A percentile compares a stretch with the other conserved stretches of the same genome.
phyloP scores from a whole-genome alignment of 139 green algal genomes.

The Deuterostichococcus epilithicus region DNA sequence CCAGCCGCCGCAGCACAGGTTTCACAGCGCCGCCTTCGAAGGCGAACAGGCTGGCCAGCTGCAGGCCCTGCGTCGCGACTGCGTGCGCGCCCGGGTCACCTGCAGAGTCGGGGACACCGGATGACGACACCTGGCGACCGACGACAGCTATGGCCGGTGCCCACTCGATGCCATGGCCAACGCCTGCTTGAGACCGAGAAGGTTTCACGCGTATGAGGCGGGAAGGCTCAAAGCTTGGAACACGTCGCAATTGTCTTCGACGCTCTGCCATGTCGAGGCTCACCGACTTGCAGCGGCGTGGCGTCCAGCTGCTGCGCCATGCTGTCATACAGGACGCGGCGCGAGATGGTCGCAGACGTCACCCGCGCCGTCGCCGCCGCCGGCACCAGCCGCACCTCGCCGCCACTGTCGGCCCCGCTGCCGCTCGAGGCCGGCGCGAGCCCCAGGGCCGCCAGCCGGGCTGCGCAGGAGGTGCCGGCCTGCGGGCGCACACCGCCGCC shows the following conservation, averaged over 20 bases:
- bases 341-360: neutral
- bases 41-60: constrained; percentile 36
- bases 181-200: too few species aligned
- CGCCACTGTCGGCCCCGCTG: neutral
- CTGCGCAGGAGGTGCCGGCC: constrained; percentile 24
- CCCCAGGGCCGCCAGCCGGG: constrained; percentile 19
- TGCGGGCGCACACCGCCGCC: too few species aligned
- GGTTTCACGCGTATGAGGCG: too few species aligned
- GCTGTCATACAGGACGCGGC: neutral
- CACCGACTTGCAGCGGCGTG: neutral
- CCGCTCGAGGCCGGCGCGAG: neutral
- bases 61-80: constrained; percentile 35
- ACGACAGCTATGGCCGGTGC: neutral
- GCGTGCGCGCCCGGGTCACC: neutral
- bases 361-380: neutral
- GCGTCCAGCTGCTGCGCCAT: neutral
- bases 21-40: neutral
- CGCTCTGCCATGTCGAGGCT: constrained; percentile 1
- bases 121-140: too few species aligned
- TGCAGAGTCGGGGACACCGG: neutral
- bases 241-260: neutral
- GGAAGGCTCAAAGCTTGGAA: too few species aligned
- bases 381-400: neutral
- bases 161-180: too few species aligned
- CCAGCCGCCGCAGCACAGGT: constrained; percentile 17